A percentile compares a stretch with the other conserved stretches of the same genome.
Conservation (phyloP, 495 filamentous ascomycete genomes). For the Xylaria intraflava region DNA sequence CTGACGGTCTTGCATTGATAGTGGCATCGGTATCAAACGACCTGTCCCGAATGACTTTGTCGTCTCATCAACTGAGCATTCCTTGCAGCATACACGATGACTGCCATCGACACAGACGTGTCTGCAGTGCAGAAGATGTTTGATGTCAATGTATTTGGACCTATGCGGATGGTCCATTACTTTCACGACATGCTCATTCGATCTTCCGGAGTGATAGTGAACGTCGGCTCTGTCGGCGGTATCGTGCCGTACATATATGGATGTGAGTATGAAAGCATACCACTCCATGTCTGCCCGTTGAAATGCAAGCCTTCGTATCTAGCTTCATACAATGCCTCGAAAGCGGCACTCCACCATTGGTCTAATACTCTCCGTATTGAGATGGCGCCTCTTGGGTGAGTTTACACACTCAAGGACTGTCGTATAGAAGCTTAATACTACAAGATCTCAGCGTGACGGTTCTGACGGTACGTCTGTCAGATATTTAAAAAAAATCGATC, state of each 20-base stretch:
- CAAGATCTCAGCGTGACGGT: no score
- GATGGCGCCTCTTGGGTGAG: conserved; percentile 26
- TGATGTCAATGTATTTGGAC: conserved; percentile 30
- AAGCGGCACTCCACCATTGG: conserved; percentile 29
- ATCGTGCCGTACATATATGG: conserved; percentile 30
- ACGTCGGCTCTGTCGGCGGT: conserved; percentile 29
- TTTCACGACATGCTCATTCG: conserved; percentile 25
- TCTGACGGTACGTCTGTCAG: no score
- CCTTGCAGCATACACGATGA: conserved; percentile 29
- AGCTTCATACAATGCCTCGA: conserved; percentile 30
- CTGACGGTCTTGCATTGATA: no score
- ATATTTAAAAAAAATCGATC: no score
- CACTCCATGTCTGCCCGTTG: background rate
- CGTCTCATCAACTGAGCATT: background rate
- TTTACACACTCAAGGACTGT: background rate
- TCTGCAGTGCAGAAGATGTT: conserved; percentile 23
- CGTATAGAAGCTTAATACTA: background rate
- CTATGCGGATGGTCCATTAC: conserved; percentile 30
- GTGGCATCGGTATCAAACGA: conserved; percentile 2
- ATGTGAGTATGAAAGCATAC: no score
- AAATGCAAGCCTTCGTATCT: background rate
- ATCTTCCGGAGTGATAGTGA: conserved; percentile 20
- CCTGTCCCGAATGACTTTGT: background rate
- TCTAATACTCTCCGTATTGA: conserved; percentile 27
- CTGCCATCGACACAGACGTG: conserved; percentile 26